phyloP scores from a whole-genome alignment of 179 eudicot species.

The Amaranthus tricolor region DNA sequence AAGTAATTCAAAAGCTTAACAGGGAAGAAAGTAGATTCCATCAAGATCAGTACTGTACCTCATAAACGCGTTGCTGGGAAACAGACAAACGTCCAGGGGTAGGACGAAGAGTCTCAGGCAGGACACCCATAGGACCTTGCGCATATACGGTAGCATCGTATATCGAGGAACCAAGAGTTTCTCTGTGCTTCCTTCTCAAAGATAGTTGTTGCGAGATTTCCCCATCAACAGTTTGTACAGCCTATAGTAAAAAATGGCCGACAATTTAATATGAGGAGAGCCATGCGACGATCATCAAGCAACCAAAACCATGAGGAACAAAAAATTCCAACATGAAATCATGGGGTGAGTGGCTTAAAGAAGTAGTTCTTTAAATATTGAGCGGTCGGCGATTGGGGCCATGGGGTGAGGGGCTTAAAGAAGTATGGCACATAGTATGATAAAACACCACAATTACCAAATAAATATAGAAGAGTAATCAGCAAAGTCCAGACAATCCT shows the following conservation, averaged over 20 bases:
- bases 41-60: constrained; percentile 39
- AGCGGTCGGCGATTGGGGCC: too few species aligned
- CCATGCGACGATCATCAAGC: background rate
- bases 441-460: background rate
- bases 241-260: constrained; percentile 41
- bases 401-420: background rate
- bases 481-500: background rate
- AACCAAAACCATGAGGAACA: background rate
- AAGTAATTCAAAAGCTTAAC: background rate
- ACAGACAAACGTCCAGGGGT: constrained; percentile 87
- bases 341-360: background rate
- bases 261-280: constrained; percentile 7
- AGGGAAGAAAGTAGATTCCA: background rate
- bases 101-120: constrained; percentile 92
- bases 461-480: background rate
- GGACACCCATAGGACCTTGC: constrained; percentile 57
- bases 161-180: constrained; percentile 61
- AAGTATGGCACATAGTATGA: background rate
- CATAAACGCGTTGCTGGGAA: constrained; percentile 93
- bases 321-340: background rate
- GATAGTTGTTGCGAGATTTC: constrained; percentile 80
- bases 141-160: constrained; percentile 71
- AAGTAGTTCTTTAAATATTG: too few species aligned
- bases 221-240: constrained; percentile 78
- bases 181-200: constrained; percentile 80